Base-by-base conservation (phyloP, 208 protist genomes). In the Trypanosoma cruzi region DNA sequence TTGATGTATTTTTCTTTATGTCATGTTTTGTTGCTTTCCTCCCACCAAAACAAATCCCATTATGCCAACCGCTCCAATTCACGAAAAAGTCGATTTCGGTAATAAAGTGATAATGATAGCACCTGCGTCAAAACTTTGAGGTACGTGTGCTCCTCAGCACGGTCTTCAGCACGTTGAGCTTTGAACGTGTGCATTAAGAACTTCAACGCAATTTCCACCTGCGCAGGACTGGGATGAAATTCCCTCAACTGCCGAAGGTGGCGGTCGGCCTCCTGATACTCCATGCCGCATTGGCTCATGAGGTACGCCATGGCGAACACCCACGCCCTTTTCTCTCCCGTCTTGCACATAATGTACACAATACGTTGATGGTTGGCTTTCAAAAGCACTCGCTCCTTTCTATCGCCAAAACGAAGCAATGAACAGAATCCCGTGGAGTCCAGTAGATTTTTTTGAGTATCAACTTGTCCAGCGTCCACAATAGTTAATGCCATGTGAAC, bases 291-390 rank as follows among this genome's bases (percentile, higher is more conserved):
- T 24, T 74, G 69, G 24, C 53, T 68, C 24, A 74, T 74, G 2
- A 74, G 28, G 44, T 68, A 74, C 22, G 50, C 58, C 69, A 74
- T 74, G 29, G 58, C 42, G 26, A 74, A 54, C 53, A 74, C 60
- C 69, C 69, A 74, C 20, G 31, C 32, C 37, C 69, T 24, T 2
- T 44, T 61, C 26, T 44, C 31, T 26, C 69, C 69, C 32, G 69
- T 66, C 60, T 74, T 74, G 49, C 69, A 74, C 54, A 66, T 60
- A 32, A 74, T 59, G 44, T 74, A 74, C 0, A 74, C 60, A 37
- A 58, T 52, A n/a, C 34, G 53, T 24, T 48, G 32, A 49, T 57
- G 6, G 34, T 42, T 28, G 20, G 8, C 10, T 22, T 46, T 65
- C 68, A 60, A 11, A 14, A 42, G 49, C 18, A 20, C 16, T 18